phyloP scores from a whole-genome alignment of 352 stramenopile species.

The Phytophthora fragariaefolia region DNA sequence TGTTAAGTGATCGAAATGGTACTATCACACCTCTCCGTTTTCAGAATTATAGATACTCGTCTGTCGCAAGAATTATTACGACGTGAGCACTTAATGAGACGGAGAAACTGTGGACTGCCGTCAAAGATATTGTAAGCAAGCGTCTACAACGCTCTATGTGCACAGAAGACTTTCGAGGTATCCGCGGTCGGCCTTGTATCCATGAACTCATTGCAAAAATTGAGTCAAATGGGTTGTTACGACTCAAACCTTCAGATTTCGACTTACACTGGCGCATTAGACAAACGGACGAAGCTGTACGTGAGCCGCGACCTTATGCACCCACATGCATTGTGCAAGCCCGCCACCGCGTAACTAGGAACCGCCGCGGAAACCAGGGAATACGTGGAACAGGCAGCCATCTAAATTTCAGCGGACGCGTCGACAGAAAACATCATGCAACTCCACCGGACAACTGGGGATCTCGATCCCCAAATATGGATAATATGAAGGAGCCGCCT shows the following conservation, averaged over 20 bases:
- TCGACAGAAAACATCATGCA: too few relatives aligned
- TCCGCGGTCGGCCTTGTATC: neutral
- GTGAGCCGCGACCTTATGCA: too few relatives aligned
- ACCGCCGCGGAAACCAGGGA: too few relatives aligned
- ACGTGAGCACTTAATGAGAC: neutral
- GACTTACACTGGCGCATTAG: neutral
- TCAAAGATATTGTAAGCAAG: neutral
- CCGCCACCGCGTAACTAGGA: too few relatives aligned
- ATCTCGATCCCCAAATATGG: too few relatives aligned
- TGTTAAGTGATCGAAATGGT: conserved; percentile 3
- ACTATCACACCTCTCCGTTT: neutral
- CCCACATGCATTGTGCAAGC: too few relatives aligned
- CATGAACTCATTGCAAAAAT: neutral
- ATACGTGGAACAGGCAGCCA: too few relatives aligned
- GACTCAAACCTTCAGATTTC: neutral
- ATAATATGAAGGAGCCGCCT: too few relatives aligned
- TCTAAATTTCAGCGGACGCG: too few relatives aligned
- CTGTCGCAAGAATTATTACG: neutral
- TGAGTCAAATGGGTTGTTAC: neutral
- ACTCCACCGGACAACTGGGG: too few relatives aligned
- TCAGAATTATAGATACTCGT: neutral
- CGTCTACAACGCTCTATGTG: neutral
- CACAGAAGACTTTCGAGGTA: neutral
- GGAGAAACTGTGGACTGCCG: neutral
- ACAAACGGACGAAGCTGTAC: too few relatives aligned